Conservation (phyloP, 768 basidiomycete genomes). For the Lepiota brunneoincarnata region DNA sequence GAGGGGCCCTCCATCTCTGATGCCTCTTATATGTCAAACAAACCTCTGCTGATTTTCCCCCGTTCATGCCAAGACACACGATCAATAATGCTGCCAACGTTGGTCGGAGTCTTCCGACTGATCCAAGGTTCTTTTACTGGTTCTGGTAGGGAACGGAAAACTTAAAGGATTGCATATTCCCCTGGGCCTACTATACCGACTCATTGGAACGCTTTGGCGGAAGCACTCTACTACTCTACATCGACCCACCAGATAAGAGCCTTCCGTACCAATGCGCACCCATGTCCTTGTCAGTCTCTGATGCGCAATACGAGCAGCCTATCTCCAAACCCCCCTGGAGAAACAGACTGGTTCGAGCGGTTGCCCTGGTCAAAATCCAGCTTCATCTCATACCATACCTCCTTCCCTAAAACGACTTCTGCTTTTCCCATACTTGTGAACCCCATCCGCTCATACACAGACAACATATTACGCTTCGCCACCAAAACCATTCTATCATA, state of each 20-base stretch:
- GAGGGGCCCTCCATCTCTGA: no score
- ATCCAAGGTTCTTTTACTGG: no score
- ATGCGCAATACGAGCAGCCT: not conserved
- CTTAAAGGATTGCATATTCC: no score
- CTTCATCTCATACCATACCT: constrained; percentile 9
- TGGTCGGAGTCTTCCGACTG: no score
- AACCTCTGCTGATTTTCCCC: not conserved
- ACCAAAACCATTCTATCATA: constrained; percentile 8
- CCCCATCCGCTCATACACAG: constrained; percentile 1
- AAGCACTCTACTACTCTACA: no score
- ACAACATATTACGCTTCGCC: not conserved
- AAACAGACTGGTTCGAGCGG: not conserved
- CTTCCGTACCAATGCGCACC: no score
- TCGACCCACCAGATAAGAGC: no score
- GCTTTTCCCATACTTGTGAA: constrained; percentile 1
- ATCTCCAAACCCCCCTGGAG: not conserved
- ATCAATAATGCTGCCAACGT: not conserved
- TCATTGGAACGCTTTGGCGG: no score
- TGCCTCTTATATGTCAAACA: not conserved
- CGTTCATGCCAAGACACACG: not conserved
- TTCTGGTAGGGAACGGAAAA: no score
- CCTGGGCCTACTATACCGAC: no score
- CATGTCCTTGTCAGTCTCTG: no score
- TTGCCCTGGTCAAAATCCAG: not conserved
- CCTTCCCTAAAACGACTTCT: constrained; percentile 1